A percentile compares a stretch with the other conserved stretches of the same genome.
Evolutionary conservation across 805 yeast species (phyloP).

Genomic region (Kuraishia cidri): DNA sequence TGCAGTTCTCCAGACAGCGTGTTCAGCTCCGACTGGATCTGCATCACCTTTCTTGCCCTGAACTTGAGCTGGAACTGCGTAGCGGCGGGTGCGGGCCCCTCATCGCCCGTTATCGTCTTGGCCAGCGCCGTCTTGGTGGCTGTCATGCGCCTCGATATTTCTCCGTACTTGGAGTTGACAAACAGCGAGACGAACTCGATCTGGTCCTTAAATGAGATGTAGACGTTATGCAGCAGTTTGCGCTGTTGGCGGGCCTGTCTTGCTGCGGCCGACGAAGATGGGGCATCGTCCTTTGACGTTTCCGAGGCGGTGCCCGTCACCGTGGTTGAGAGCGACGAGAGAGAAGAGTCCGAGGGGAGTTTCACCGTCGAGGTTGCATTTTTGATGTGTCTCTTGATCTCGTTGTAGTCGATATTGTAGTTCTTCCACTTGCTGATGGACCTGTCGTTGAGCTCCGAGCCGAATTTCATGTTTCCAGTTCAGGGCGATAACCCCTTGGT

Average conservation of each 20-base stretch:
- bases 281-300: slow-evolving; percentile 2
- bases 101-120: neutral
- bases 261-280: neutral
- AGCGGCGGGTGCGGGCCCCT: slow-evolving; percentile 4
- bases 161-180: slow-evolving; percentile 60
- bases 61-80: slow-evolving; percentile 10
- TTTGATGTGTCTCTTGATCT: slow-evolving; percentile 58
- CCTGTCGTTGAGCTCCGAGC: slow-evolving; percentile 60
- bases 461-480: slow-evolving; percentile 84
- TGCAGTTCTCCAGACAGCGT: slow-evolving; percentile 44
- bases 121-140: slow-evolving; percentile 12
- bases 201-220: slow-evolving; percentile 41
- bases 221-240: slow-evolving; percentile 21
- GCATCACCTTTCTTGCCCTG: slow-evolving; percentile 11
- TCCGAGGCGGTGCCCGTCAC: neutral
- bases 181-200: slow-evolving; percentile 55
- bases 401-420: slow-evolving; percentile 78
- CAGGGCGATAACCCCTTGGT: no score
- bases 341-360: neutral
- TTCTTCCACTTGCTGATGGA: slow-evolving; percentile 86
- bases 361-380: slow-evolving; percentile 31
- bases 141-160: slow-evolving; percentile 42
- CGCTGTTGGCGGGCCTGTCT: slow-evolving; percentile 11
- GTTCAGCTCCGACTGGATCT: slow-evolving; percentile 26
- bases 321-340: neutral